Conservation (phyloP, 2,329 filamentous ascomycete genomes). For the Botryosphaeria dothidea region DNA sequence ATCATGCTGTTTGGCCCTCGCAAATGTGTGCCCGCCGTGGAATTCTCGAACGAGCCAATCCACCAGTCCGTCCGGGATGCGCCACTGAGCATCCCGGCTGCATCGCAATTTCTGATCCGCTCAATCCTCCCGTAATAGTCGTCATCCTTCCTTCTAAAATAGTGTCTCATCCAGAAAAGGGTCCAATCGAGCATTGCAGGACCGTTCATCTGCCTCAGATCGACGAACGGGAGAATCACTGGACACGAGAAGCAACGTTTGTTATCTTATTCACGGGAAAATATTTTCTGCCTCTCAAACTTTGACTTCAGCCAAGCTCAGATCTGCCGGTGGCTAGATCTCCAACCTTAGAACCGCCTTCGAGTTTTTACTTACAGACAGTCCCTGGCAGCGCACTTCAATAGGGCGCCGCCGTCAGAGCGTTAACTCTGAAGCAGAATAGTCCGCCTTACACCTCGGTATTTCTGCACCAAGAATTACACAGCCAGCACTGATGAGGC, state of each 20-base stretch:
- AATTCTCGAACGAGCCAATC: not conserved
- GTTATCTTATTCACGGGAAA: not conserved
- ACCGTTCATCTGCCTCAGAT: not conserved
- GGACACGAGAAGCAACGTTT: not conserved
- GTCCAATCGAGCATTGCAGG: not conserved
- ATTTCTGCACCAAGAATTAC: not conserved
- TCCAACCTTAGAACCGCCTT: not conserved
- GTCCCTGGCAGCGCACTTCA: not conserved
- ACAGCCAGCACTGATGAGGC: not conserved
- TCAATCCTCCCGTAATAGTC: not conserved
- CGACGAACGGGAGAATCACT: not conserved
- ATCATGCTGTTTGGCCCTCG: not conserved
- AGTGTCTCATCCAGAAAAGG: not conserved
- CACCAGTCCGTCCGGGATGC: not conserved
- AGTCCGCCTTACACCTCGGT: not conserved
- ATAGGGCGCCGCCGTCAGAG: not conserved
- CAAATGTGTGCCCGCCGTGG: not conserved
- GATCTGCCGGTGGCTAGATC: not conserved
- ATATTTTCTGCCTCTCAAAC: not conserved
- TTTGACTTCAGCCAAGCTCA: not conserved
- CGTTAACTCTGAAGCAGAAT: not conserved
- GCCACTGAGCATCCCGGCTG: not conserved
- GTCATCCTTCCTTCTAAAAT: not conserved
- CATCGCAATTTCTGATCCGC: not conserved
- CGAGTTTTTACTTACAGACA: not conserved